Percentiles rank a stretch among this genome's conserved stretches.
Evolutionary conservation across 2,329 filamentous ascomycete genomes (phyloP).

Genomic region (Teratosphaeria viscida): DNA sequence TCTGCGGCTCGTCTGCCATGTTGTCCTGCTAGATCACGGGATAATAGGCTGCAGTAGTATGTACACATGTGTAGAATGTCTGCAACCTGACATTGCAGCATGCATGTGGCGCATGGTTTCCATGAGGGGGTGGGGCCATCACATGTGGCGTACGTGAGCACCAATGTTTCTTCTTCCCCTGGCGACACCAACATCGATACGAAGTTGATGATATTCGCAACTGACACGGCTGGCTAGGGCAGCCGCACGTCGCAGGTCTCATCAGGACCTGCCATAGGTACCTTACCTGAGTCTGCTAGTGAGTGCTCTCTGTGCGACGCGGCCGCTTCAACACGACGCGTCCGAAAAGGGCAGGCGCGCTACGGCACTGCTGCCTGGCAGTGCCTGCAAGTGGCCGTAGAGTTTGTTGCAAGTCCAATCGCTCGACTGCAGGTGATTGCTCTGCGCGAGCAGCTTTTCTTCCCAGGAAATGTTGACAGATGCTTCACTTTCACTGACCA

Average conservation of each 20-base stretch:
- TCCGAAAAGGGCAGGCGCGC: background rate
- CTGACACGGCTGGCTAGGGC: background rate
- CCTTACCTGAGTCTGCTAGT: background rate
- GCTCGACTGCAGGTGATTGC: background rate
- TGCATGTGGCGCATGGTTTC: background rate
- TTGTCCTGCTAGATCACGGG: background rate
- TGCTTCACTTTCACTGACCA: background rate
- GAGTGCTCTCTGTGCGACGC: background rate
- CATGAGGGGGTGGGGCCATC: background rate
- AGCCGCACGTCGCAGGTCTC: background rate
- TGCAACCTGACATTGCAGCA: background rate
- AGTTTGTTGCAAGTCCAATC: background rate
- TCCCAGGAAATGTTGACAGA: background rate
- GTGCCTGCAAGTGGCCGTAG: background rate
- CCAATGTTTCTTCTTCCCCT: background rate
- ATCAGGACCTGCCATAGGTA: background rate
- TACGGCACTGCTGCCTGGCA: background rate
- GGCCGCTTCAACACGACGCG: background rate
- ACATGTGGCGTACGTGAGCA: background rate
- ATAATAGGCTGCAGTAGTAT: background rate
- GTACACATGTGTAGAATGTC: background rate
- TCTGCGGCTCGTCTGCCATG: constrained; percentile 41
- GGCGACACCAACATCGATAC: background rate
- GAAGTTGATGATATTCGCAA: background rate
- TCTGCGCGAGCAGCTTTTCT: background rate